Conservation (phyloP, 768 basidiomycete genomes). For the Fomitopsis pulvina region DNA sequence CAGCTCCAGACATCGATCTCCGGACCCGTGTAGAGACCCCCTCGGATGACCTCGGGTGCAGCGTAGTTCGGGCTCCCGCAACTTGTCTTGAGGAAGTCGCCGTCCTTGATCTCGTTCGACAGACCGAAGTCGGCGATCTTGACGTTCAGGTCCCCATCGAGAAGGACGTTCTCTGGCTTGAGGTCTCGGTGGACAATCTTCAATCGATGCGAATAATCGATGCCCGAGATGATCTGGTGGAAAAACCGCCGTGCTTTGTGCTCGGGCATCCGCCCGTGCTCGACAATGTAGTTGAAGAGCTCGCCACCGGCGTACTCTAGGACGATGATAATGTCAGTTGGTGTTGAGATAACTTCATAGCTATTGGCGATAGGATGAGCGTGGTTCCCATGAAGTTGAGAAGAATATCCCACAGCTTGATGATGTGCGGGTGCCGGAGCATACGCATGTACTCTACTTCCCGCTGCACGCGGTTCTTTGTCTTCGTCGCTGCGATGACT, state of each 20-base stretch:
- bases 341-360: slow-evolving; percentile 87
- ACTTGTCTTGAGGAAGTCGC: slow-evolving; percentile 93
- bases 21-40: slow-evolving; percentile 92
- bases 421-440: slow-evolving; percentile 92
- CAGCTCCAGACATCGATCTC: slow-evolving; percentile 99
- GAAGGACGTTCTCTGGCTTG: slow-evolving; percentile 93
- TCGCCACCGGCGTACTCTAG: slow-evolving; percentile 96
- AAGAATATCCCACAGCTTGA: slow-evolving; percentile 72
- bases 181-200: slow-evolving; percentile 98
- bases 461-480: slow-evolving; percentile 84
- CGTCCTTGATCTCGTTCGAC: slow-evolving; percentile 93
- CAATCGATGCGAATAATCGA: slow-evolving; percentile 93
- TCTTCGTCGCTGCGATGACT: slow-evolving; percentile 86
- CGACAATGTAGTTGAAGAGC: slow-evolving; percentile 96
- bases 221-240: slow-evolving; percentile 96
- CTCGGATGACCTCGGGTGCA: slow-evolving; percentile 95
- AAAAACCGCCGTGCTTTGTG: slow-evolving; percentile 88
- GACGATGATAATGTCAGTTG: slow-evolving; percentile 96
- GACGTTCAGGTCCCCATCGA: slow-evolving; percentile 81
- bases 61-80: slow-evolving; percentile 99
- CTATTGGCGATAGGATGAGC: slow-evolving; percentile 35
- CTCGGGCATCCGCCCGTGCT: slow-evolving; percentile 89
- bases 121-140: slow-evolving; percentile 99
- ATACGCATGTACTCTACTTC: slow-evolving; percentile 97
- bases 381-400: slow-evolving; percentile 1